Percentiles rank a stretch among this genome's conserved stretches.
These are phyloP conservation scores for Pogostemon cablin DNA, from an alignment of 257 asterid genomes.

Conservation along the genomic window DNA sequence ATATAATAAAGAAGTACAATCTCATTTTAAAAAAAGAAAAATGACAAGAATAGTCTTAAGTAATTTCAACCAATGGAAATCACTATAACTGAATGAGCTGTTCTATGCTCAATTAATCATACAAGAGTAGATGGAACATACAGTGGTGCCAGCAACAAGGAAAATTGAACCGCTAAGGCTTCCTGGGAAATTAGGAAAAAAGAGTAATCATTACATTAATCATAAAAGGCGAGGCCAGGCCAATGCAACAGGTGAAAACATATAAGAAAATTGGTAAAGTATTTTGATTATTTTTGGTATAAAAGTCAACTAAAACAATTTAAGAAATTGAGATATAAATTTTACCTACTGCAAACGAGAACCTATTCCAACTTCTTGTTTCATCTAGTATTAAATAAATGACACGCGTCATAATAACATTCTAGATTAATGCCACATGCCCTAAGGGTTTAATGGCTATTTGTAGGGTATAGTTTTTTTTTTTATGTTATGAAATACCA, in stretches of 20 bases:
- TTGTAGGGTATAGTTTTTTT: no score
- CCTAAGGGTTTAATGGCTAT: no score
- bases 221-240: conserved; percentile 11
- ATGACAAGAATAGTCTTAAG: background rate
- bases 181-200: conserved; percentile 52
- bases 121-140: conserved; percentile 47
- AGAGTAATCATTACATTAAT: conserved; percentile 26
- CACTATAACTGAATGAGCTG: background rate
- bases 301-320: background rate
- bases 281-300: background rate
- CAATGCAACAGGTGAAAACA: conserved; percentile 23
- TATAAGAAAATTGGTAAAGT: background rate
- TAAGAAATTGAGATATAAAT: background rate
- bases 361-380: no score
- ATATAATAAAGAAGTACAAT: background rate
- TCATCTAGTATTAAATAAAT: no score
- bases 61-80: background rate
- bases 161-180: conserved; percentile 82
- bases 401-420: no score
- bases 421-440: no score
- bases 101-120: background rate
- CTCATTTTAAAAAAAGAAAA: background rate
- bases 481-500: no score
- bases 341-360: background rate
- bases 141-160: conserved; percentile 97